These are phyloP conservation scores for Chimonanthus praecox DNA, from an alignment of 164 flowering plant genomes.

Conservation along the genomic window DNA sequence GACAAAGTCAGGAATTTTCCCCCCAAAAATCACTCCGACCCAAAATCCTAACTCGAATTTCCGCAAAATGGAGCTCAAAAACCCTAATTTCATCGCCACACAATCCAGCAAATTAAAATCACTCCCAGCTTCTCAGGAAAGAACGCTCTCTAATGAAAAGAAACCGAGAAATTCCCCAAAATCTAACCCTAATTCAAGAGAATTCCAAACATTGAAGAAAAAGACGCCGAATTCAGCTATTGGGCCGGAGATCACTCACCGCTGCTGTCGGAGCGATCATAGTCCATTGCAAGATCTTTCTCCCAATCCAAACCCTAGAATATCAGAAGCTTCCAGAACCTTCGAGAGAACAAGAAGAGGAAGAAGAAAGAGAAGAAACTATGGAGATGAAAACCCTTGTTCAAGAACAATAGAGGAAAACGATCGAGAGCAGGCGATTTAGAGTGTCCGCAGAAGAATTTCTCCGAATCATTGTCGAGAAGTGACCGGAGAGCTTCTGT, in stretches of 20 bases:
- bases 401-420: not conserved
- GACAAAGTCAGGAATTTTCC: not conserved
- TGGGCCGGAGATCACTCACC: conserved; percentile 15
- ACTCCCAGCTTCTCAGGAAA: not conserved
- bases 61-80: not conserved
- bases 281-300: conserved; percentile 37
- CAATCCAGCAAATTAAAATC: not conserved
- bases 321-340: not conserved
- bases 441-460: not conserved
- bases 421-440: not conserved
- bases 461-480: not conserved
- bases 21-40: not conserved
- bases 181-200: not conserved
- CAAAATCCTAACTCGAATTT: conserved; percentile 1
- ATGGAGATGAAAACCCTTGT: not conserved
- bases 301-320: conserved; percentile 1
- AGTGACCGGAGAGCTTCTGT: not conserved
- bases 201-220: no score
- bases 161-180: conserved; percentile 4
- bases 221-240: no score
- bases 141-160: not conserved
- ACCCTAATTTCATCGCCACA: conserved; percentile 11
- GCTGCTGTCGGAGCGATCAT: conserved; percentile 44
- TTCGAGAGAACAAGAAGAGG: not conserved
- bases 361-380: not conserved